Conservation (phyloP, 2,329 filamentous ascomycete genomes). For the Pseudofabraea citricarpa region DNA sequence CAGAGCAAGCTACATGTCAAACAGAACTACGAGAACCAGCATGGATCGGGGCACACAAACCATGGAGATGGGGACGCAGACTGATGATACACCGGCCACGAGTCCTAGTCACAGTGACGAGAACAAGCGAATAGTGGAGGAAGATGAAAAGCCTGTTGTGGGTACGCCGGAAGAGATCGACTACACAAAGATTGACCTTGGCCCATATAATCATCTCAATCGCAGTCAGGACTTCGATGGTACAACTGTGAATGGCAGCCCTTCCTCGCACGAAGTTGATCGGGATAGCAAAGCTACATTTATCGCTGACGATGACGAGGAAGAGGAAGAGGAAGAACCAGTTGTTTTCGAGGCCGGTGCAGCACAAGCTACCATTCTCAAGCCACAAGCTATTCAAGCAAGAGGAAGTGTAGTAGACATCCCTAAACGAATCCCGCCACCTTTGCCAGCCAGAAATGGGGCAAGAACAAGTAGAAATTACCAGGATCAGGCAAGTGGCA, state of each 20-base stretch:
- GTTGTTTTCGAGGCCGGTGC: constrained; percentile 64
- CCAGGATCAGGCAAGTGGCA: constrained; percentile 19
- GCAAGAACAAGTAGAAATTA: constrained; percentile 33
- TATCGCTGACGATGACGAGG: constrained; percentile 42
- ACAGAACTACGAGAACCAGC: constrained; percentile 43
- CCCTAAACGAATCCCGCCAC: constrained; percentile 71
- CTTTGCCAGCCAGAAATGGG: constrained; percentile 69
- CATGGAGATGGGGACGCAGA: constrained; percentile 60
- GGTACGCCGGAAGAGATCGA: constrained; percentile 48
- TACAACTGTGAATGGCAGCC: constrained; percentile 28
- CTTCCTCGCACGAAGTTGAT: constrained; percentile 17
- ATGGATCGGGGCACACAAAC: constrained; percentile 65
- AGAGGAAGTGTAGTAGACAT: constrained; percentile 82
- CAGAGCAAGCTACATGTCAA: constrained; percentile 71
- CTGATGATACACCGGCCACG: constrained; percentile 50
- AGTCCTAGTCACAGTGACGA: constrained; percentile 46
- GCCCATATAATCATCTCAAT: constrained; percentile 29
- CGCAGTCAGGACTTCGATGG: constrained; percentile 24
- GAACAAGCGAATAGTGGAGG: constrained; percentile 24
- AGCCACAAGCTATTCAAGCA: constrained; percentile 44
- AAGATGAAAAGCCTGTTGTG: constrained; percentile 32
- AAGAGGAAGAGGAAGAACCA: constrained; percentile 52
- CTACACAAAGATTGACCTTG: constrained; percentile 54
- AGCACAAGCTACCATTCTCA: constrained; percentile 51
- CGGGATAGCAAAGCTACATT: constrained; percentile 35